Evolutionary conservation across 805 yeast genomes (phyloP).

Genomic region (Pichia rugopelliculosa): DNA sequence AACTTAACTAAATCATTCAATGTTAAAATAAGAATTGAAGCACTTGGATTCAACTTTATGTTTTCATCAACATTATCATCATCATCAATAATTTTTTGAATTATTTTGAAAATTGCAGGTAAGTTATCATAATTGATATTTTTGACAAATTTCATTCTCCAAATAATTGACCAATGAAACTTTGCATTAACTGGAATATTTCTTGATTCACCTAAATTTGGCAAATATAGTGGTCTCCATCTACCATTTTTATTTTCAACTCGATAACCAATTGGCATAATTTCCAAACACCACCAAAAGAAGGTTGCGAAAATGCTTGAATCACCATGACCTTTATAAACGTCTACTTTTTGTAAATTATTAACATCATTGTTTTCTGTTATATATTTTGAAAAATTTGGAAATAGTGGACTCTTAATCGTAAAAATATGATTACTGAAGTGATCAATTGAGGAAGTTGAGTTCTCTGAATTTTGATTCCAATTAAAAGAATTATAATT

Average conservation of each 20-base stretch:
- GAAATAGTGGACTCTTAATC: conserved; percentile 4
- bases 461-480: too few relatives aligned
- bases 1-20: conserved; percentile 16
- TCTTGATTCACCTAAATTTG: conserved; percentile 51
- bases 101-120: conserved; percentile 27
- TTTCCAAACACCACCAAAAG: conserved; percentile 57
- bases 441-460: not conserved
- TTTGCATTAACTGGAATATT: conserved; percentile 37
- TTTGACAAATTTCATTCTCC: conserved; percentile 41
- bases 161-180: conserved; percentile 59
- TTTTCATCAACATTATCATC: conserved; percentile 1
- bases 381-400: conserved; percentile 11
- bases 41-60: not conserved
- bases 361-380: conserved; percentile 12
- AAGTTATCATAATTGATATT: conserved; percentile 41
- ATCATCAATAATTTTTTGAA: conserved; percentile 14
- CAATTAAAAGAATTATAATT: not conserved
- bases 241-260: conserved; percentile 39
- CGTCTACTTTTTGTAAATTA: conserved; percentile 18
- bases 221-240: conserved; percentile 44
- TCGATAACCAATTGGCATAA: conserved; percentile 50
- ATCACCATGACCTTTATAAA: conserved; percentile 36
- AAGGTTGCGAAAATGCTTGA: conserved; percentile 23
- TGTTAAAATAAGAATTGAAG: not conserved
- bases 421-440: not conserved